Evolutionary conservation across 352 stramenopile genomes (phyloP), one percentile per base, ranked within the genome.

Genomic region (Pythium graminicola): DNA sequence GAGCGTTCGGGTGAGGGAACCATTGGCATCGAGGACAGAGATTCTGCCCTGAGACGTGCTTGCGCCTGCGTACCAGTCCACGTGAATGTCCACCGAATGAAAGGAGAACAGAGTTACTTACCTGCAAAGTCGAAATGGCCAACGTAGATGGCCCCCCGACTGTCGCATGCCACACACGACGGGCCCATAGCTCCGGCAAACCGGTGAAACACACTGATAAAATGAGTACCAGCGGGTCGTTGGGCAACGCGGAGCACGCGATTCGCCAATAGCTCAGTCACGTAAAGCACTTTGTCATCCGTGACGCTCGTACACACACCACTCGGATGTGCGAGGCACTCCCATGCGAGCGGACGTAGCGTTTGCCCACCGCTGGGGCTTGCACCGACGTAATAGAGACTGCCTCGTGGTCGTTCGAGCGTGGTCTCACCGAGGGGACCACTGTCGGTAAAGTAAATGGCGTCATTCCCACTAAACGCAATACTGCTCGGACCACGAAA

Each of bases 381-480:
- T 10, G 55, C 49, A 0, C 64, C 64, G 27, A 95, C 90, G 46
- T 69, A 84, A 48, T 79, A 95, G 49, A 94, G 67, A 52, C 83
- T 94, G 1, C 85, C 85, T 11, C 55, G 67, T 11, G 81, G 77
- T 4, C 77, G 71, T 60, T 89, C 81, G n/a, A 95, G 66, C 36
- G 81, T 93, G 43, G 81, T 90, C 59, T 95, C 85, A 17, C 85
- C 85, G 29, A 95, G 40, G 9, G 83, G 83, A 0, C 85, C 85
- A 45, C 78, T 89, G 62, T 95, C 83, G 0, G 85, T 88, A 57
- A 95, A 95, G 63, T 86, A 93, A 41, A 94, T 67, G 10, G 74
- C 69, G 42, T 69, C 75, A 35, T 86, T 71, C 19, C 59, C 44
- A 0, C 64, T 60, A 48, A 91, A 86, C 14, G 77, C 61, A 39